Conservation (phyloP, 2,329 filamentous ascomycete species). For the Fusarium multiceps region DNA sequence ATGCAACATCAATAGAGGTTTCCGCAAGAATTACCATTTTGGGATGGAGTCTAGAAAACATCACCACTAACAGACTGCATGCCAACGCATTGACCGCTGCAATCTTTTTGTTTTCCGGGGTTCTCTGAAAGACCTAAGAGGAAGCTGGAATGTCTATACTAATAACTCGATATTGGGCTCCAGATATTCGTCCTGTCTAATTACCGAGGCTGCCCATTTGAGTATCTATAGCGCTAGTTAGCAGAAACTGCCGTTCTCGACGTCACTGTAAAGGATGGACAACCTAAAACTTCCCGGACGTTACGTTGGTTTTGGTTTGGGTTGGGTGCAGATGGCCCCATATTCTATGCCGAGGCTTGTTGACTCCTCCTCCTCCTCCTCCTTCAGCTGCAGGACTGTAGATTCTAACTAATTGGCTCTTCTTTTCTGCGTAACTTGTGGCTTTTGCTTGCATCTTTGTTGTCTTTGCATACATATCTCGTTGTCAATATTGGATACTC, state of each 20-base stretch:
- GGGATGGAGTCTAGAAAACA: conserved; percentile 9
- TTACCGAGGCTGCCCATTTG: background rate
- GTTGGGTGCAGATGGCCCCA: background rate
- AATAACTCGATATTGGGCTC: background rate
- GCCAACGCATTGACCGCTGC: conserved; percentile 4
- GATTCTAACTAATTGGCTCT: background rate
- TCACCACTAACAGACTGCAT: background rate
- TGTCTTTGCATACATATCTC: background rate
- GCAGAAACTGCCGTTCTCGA: conserved; percentile 5
- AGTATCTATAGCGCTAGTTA: conserved; percentile 4
- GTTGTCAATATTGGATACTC: background rate
- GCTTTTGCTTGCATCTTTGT: background rate
- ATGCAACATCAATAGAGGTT: conserved; percentile 8
- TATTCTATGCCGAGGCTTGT: conserved; percentile 24
- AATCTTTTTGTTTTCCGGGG: background rate
- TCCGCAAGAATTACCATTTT: conserved; percentile 40
- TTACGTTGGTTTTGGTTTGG: background rate
- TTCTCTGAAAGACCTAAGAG: background rate
- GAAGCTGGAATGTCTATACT: background rate
- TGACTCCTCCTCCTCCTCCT: background rate
- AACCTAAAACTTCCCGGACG: background rate
- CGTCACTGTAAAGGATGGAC: background rate
- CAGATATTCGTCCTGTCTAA: background rate
- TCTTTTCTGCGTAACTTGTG: background rate
- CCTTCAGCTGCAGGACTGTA: background rate